Evolutionary conservation across 2,329 filamentous ascomycete species (phyloP).

Genomic region (Diplodia scrobiculata): DNA sequence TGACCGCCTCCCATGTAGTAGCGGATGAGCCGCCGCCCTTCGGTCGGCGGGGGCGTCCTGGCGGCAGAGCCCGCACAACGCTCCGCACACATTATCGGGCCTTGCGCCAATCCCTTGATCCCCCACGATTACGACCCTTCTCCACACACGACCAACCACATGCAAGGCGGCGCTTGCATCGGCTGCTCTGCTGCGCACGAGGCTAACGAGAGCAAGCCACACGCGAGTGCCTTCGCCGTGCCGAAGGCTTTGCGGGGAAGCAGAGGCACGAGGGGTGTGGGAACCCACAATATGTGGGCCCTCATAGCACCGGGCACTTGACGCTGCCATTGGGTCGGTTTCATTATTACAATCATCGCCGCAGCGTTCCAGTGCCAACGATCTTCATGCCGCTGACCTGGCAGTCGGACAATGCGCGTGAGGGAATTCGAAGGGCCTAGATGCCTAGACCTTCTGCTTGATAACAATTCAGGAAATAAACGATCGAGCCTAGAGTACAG

Average conservation of each 20-base stretch:
- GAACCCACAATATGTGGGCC: neutral
- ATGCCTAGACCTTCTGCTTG: constrained; percentile 17
- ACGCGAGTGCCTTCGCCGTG: constrained; percentile 1
- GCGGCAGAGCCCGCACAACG: constrained; percentile 10
- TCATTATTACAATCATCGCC: constrained; percentile 20
- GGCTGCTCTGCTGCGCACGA: neutral
- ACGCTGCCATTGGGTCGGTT: constrained; percentile 9
- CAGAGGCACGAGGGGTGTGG: neutral
- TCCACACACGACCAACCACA: neutral
- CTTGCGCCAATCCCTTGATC: neutral
- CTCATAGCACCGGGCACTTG: neutral
- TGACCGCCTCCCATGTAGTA: neutral
- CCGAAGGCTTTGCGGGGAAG: constrained; percentile 4
- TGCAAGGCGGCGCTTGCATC: constrained; percentile 1
- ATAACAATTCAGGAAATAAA: constrained; percentile 22
- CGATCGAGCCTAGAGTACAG: constrained; percentile 28
- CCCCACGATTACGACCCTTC: too few relatives aligned
- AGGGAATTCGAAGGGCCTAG: neutral
- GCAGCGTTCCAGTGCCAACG: neutral
- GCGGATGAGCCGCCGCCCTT: neutral
- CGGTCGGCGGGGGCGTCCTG: neutral
- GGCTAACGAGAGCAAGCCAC: neutral
- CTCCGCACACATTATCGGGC: constrained; percentile 4
- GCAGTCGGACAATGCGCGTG: neutral
- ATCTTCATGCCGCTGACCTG: constrained; percentile 7